Conservation (phyloP, 176 grass and related monocot genomes). For the Oryza meridionalis region DNA sequence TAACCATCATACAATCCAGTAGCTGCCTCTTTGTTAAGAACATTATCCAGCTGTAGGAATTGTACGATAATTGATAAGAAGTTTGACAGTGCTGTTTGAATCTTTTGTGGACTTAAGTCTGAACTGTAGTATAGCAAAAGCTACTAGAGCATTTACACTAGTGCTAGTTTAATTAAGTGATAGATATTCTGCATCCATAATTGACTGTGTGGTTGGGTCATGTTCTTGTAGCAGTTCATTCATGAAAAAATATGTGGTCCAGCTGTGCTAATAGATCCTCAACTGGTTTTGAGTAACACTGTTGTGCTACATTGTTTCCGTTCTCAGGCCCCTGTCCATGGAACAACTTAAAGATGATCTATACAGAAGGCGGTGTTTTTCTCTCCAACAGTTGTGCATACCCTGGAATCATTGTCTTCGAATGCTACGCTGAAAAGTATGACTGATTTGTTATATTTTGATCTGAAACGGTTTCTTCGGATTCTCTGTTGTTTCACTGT, state of each 20-base stretch:
- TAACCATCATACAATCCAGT: slow-evolving; percentile 71
- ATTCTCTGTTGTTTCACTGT: background rate
- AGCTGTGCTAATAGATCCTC: background rate
- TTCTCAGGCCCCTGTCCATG: background rate
- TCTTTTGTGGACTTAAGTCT: slow-evolving; percentile 27
- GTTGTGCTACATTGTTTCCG: background rate
- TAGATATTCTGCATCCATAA: background rate
- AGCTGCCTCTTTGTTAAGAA: slow-evolving; percentile 45
- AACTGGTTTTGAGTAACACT: slow-evolving; percentile 6
- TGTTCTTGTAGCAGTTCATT: background rate
- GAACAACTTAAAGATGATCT: slow-evolving; percentile 18
- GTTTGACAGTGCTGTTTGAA: slow-evolving; percentile 33
- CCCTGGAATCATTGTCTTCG: slow-evolving; percentile 18
- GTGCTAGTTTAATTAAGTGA: background rate
- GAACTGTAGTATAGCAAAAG: slow-evolving; percentile 28
- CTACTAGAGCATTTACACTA: background rate
- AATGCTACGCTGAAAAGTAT: background rate
- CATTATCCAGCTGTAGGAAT: slow-evolving; percentile 47
- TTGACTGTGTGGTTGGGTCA: background rate
- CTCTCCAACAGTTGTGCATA: slow-evolving; percentile 8
- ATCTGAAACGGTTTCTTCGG: slow-evolving; percentile 13
- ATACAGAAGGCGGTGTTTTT: slow-evolving; percentile 1
- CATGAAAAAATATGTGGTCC: background rate
- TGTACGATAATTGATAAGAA: slow-evolving; percentile 25
- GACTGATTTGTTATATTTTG: background rate